Evolutionary conservation across 2,329 filamentous ascomycete genomes (phyloP), one percentile per base, ranked within the genome.

Genomic region (Amphichorda felina): DNA sequence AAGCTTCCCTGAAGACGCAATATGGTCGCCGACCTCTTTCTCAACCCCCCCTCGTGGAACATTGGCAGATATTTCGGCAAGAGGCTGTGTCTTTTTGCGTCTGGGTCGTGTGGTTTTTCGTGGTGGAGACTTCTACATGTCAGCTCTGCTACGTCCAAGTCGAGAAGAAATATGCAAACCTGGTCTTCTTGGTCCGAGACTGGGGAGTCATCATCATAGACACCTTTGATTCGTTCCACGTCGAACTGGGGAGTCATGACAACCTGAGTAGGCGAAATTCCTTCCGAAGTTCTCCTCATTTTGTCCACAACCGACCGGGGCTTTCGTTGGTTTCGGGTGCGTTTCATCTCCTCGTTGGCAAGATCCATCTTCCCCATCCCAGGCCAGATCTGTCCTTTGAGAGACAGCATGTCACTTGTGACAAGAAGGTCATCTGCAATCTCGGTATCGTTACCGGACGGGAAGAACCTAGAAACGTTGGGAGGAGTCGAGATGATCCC

Each of bases 321-420:
- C 54, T 89, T 89, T 47, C 80, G 76, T 56, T 89, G 83, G 50
- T 88, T 88, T 35, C 83, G 68, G 59, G 75, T 83, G 31, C 78
- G 70, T 46, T 75, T 79, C 67, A 82, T 80, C 41, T 80, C 73
- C 13, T 76, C 70, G 4, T 79, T 82, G 4, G 83, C 83, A 36
- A 83, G 76, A 54, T 89, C 83, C 50, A 88, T 87, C n/a, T 85
- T 68, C 36, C 74, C 72, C 82, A 88, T 88, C 14, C 83, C 83
- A 3, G 79, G 78, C 68, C 78, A 86, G 32, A 75, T 63, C n/a
- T 79, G 62, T 2, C 82, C 82, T 53, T 88, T 88, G 36, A 87
- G 65, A 9, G 55, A 50, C 41, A 61, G 41, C 40, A 50, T 53
- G 19, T 61, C 58, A 21, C 43, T 38, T 21, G 38, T 41, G 2